Conservation (phyloP, 345 rosid genomes). For the rapeseed (Brassica napus) region Da-Ae NC_063449.1:37421501-37422000, state of each 20-base stretch:
- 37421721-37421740: conserved; percentile 1
- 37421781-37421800: conserved; percentile 1
- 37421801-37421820: background rate
- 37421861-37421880: background rate
- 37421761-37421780: background rate
- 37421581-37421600: background rate
- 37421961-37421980: background rate
- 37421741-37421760: background rate
- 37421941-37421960: conserved; percentile 1
- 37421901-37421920: background rate
- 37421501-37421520: background rate
- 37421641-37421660: background rate
- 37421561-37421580: background rate
- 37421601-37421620: background rate
- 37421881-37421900: background rate
- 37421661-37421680: background rate
- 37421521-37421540: background rate
- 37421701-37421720: background rate
- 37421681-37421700: background rate
- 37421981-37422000: background rate
- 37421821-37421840: background rate
- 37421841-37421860: background rate
- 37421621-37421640: background rate
- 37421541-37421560: background rate
- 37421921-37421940: background rate